Percentiles rank a stretch among this genome's conserved stretches.
These are phyloP conservation scores for Adansonia grandidieri DNA, from an alignment of 441 rosid genomes.

Conservation along the genomic window DNA sequence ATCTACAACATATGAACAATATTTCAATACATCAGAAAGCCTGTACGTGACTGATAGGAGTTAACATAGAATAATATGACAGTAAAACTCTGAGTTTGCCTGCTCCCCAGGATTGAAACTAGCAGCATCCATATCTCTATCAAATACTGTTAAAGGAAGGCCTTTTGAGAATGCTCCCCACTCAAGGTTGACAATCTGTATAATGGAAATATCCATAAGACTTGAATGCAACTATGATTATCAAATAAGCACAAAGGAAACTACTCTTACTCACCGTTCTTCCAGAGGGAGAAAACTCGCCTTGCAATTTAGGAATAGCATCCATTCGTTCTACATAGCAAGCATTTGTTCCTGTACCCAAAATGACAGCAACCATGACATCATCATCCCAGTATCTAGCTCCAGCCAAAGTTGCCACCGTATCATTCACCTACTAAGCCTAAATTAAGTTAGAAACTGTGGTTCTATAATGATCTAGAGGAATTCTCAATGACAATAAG, in stretches of 20 bases:
- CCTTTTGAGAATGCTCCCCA: constrained; percentile 89
- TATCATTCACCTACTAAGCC: constrained; percentile 68
- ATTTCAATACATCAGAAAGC: neutral
- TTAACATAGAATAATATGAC: neutral
- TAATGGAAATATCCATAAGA: constrained; percentile 19
- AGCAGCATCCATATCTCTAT: constrained; percentile 76
- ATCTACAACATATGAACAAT: constrained; percentile 49
- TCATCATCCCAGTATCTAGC: constrained; percentile 86
- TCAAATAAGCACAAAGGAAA: neutral
- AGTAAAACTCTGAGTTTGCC: constrained; percentile 45
- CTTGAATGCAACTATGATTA: constrained; percentile 6
- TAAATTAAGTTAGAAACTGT: constrained; percentile 18
- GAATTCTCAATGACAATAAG: neutral
- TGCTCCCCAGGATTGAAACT: constrained; percentile 89
- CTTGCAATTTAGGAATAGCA: constrained; percentile 67
- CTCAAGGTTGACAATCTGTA: constrained; percentile 79
- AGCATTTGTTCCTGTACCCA: constrained; percentile 95
- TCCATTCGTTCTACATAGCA: constrained; percentile 76
- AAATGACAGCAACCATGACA: constrained; percentile 87
- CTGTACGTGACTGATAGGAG: neutral
- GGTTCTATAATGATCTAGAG: constrained; percentile 14
- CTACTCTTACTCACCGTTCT: constrained; percentile 44
- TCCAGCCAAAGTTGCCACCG: constrained; percentile 85
- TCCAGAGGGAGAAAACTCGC: constrained; percentile 46
- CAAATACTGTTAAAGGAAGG: constrained; percentile 71